A percentile compares a stretch with the other conserved stretches of the same genome.
phyloP scores from a whole-genome alignment of 139 green algal species.

The Tetratostichococcus sp. region DNA sequence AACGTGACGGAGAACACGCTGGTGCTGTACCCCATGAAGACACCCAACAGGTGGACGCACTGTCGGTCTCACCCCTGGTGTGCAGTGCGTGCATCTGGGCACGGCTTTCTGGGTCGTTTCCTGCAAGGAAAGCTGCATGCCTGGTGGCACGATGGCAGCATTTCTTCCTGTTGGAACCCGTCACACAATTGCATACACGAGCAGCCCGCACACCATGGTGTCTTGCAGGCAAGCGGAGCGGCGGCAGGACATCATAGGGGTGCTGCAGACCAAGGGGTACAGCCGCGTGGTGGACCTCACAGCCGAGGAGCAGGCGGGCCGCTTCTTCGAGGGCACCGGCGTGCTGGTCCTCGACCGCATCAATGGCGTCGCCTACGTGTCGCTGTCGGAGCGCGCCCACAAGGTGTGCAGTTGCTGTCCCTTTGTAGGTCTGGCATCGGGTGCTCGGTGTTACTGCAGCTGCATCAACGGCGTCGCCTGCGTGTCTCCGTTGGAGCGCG shows the following conservation, averaged over 20 bases:
- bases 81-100: no score
- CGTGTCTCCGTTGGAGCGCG: no score
- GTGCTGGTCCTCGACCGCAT: slow-evolving; percentile 86
- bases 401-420: neutral
- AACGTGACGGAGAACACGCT: slow-evolving; percentile 56
- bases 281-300: slow-evolving; percentile 59
- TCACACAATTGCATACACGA: no score
- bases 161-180: no score
- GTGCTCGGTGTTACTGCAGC: no score
- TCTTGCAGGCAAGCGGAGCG: slow-evolving; percentile 54
- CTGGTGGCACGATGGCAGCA: no score
- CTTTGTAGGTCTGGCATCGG: no score
- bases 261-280: slow-evolving; percentile 55
- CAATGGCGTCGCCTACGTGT: slow-evolving; percentile 86
- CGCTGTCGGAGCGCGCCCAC: slow-evolving; percentile 79
- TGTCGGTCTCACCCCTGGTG: no score
- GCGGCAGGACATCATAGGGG: slow-evolving; percentile 66
- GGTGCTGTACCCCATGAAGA: slow-evolving; percentile 93
- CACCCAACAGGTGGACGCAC: slow-evolving; percentile 58
- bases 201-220: no score
- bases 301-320: slow-evolving; percentile 35
- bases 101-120: no score
- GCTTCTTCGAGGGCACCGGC: slow-evolving; percentile 86
- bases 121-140: no score
- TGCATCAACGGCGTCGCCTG: no score